phyloP scores from a whole-genome alignment of 352 stramenopile species.

The Thalassiosira mediterranea region DNA sequence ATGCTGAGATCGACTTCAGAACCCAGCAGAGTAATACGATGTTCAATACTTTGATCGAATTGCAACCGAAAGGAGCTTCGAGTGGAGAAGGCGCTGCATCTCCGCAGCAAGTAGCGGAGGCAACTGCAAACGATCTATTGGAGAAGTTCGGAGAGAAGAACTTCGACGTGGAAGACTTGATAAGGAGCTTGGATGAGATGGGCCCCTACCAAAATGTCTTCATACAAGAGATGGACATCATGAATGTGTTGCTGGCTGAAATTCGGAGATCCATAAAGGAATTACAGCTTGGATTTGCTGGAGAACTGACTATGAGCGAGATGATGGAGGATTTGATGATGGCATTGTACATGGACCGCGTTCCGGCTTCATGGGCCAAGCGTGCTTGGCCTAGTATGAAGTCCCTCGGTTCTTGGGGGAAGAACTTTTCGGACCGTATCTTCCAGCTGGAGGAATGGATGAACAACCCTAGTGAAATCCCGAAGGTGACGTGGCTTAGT shows the following conservation, averaged over 20 bases:
- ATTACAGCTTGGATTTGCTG: conserved; percentile 94
- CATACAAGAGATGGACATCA: conserved; percentile 97
- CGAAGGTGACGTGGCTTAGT: conserved; percentile 94
- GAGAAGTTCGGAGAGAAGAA: conserved; percentile 95
- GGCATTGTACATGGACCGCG: conserved; percentile 88
- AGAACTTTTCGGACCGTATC: conserved; percentile 91
- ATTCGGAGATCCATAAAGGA: conserved; percentile 96
- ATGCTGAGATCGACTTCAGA: conserved; percentile 98
- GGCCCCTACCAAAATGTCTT: conserved; percentile 96
- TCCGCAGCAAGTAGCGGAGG: conserved; percentile 91
- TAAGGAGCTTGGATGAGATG: conserved; percentile 91
- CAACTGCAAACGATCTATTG: conserved; percentile 91
- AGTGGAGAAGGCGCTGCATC: conserved; percentile 89
- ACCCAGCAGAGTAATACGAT: conserved; percentile 95
- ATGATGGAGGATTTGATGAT: conserved; percentile 95
- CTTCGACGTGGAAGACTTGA: conserved; percentile 96
- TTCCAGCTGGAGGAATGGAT: conserved; percentile 96
- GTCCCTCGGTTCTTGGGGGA: conserved; percentile 91
- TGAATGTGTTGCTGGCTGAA: conserved; percentile 94
- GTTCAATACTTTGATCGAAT: conserved; percentile 94
- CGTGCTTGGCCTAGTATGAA: conserved; percentile 92
- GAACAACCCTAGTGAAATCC: conserved; percentile 94
- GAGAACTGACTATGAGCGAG: conserved; percentile 97
- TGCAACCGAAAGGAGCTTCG: conserved; percentile 89
- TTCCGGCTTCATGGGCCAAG: conserved; percentile 94